Base-by-base conservation (phyloP, 495 filamentous ascomycete species). In the Jackrogersella minutella region DNA sequence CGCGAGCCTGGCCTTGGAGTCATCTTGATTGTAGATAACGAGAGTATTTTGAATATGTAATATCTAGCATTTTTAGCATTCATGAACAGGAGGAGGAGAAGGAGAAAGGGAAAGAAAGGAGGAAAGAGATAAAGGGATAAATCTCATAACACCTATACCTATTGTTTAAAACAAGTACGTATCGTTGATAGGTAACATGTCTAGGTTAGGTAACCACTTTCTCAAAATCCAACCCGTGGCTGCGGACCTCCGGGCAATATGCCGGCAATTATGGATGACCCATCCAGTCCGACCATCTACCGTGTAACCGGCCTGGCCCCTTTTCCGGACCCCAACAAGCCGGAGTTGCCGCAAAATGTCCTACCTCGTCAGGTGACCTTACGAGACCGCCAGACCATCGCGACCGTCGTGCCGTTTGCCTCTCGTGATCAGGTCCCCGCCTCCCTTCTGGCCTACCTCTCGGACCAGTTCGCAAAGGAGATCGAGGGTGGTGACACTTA, bases 401-500 rank as follows among this genome's bases (percentile, higher is more conserved):
- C 95, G 14, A 97, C 95, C 6, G 82, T 99, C 54, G 84, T 98
- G 40, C 95, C 95, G 7, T 93, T 97, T 75, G 86, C 88, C 31
- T 90, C 90, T 16, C 82, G 85, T 22, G 80, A 85, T 49, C 84
- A 93, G 59, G 87, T 97, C 4, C 93, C 95, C 13, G 76, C 84
- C 21, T 87, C 88, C 2, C 81, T 98, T 21, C 80, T 97, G 22
- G 82, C 80, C 50, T 96, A 96, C 73, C 89, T 99, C 36, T 88
- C 84, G 43, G 88, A 93, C 67, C 91, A 96, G 76, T 82, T 98
- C 68, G 96, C 94, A 74, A 90, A 90, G 74, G 95, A 99, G 76
- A 97, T 99, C 66, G 93, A 96, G 73, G 90, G 91, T 73, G 95
- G 95, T 31, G 93, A 99, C 74, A 97, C 96, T 1, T 99, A 97